Conservation (phyloP, 768 basidiomycete species). For the Xerocomellus intermedius region DNA sequence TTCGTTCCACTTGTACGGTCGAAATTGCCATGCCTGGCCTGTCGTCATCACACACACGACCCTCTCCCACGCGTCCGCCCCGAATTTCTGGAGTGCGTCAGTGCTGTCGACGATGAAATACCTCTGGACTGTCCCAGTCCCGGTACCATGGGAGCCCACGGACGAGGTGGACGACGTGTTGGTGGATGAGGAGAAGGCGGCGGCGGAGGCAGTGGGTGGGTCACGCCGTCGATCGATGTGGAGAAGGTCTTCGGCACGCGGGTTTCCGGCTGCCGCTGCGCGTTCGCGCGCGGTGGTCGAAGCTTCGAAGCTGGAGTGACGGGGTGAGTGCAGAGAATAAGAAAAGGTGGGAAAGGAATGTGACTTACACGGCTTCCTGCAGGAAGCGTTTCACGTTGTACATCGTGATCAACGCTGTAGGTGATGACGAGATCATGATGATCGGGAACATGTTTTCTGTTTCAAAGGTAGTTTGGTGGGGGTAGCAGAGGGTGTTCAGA, state of each 20-base stretch:
- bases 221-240: conserved; percentile 87
- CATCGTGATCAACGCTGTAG: conserved; percentile 95
- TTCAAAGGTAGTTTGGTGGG: too few relatives aligned
- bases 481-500: not conserved
- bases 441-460: conserved; percentile 83
- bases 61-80: conserved; percentile 91
- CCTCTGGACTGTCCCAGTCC: conserved; percentile 40
- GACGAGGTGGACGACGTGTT: conserved; percentile 1
- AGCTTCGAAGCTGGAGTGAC: conserved; percentile 57
- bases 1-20: conserved; percentile 95
- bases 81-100: conserved; percentile 90
- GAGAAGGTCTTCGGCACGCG: conserved; percentile 78
- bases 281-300: conserved; percentile 73
- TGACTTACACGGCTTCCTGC: conserved; percentile 76
- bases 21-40: conserved; percentile 97
- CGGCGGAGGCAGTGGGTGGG: conserved; percentile 27
- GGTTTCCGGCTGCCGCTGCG: conserved; percentile 66
- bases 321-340: not conserved
- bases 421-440: conserved; percentile 93
- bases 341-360: too few relatives aligned
- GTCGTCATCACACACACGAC: conserved; percentile 99
- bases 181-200: conserved; percentile 16
- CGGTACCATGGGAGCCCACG: conserved; percentile 24
- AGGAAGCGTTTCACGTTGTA: conserved; percentile 94
- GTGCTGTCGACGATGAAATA: conserved; percentile 92